A percentile compares a stretch with the other conserved stretches of the same genome.
Conservation (phyloP, 2,329 filamentous ascomycete genomes). For the Ascochyta rabiei region DNA sequence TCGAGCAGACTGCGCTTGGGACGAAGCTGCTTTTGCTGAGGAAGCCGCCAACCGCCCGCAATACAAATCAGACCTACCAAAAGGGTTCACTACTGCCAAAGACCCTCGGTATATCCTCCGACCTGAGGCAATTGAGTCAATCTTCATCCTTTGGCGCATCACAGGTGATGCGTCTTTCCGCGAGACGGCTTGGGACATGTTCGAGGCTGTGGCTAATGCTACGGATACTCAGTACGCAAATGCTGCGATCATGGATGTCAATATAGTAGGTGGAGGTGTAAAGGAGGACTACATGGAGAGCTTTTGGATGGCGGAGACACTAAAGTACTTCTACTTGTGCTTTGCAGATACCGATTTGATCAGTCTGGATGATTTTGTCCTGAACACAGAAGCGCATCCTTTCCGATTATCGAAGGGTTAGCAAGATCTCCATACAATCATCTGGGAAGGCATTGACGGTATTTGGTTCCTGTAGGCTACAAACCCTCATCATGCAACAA, state of each 20-base stretch:
- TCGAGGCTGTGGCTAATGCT: slow-evolving; percentile 48
- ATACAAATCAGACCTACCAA: slow-evolving; percentile 41
- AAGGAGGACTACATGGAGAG: slow-evolving; percentile 55
- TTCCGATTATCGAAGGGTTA: slow-evolving; percentile 39
- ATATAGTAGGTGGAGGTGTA: slow-evolving; percentile 30
- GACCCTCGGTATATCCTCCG: slow-evolving; percentile 54
- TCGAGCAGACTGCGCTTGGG: slow-evolving; percentile 55
- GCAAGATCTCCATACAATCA: not conserved
- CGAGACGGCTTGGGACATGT: slow-evolving; percentile 56
- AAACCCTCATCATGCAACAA: not conserved
- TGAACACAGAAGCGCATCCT: slow-evolving; percentile 57
- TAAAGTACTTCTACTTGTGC: slow-evolving; percentile 57
- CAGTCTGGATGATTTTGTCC: slow-evolving; percentile 55
- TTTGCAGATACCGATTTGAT: slow-evolving; percentile 53
- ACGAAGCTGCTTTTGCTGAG: slow-evolving; percentile 56
- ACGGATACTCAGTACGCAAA: slow-evolving; percentile 51
- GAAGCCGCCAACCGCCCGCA: slow-evolving; percentile 33
- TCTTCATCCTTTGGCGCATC: slow-evolving; percentile 64
- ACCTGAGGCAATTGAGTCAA: slow-evolving; percentile 63
- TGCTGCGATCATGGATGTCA: slow-evolving; percentile 52
- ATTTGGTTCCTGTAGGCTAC: not conserved
- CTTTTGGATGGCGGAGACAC: slow-evolving; percentile 57
- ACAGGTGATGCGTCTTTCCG: slow-evolving; percentile 56
- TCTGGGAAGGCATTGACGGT: not conserved
- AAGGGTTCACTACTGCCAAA: slow-evolving; percentile 50